These are phyloP conservation scores for Cryomyces minteri DNA, from an alignment of 495 filamentous ascomycete species.

Conservation along the genomic window DNA sequence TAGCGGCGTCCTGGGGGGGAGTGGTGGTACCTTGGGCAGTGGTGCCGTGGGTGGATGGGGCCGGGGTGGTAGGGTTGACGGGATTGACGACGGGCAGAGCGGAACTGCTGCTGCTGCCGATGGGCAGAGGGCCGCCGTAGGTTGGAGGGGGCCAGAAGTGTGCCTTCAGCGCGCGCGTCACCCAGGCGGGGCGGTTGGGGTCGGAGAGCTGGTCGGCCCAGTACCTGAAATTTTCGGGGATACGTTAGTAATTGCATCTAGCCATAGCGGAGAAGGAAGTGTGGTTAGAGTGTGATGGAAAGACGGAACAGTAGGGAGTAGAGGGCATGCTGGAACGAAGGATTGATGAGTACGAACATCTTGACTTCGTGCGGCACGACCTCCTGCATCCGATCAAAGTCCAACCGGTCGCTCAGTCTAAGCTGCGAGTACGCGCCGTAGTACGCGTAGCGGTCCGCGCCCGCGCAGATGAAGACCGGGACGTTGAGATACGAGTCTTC, in stretches of 20 bases:
- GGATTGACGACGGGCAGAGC: no score
- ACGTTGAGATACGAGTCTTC: slow-evolving; percentile 8
- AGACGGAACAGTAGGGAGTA: no score
- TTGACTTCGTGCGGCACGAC: slow-evolving; percentile 14
- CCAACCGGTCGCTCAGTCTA: slow-evolving; percentile 19
- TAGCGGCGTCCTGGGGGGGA: no score
- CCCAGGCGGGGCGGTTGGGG: slow-evolving; percentile 13
- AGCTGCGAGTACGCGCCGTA: slow-evolving; percentile 18
- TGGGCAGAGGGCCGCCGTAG: slow-evolving; percentile 11
- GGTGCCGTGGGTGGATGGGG: no score
- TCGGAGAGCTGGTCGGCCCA: slow-evolving; percentile 15
- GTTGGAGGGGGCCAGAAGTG: slow-evolving; percentile 18
- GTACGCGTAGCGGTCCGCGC: slow-evolving; percentile 12
- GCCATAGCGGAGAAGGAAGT: neutral
- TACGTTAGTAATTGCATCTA: no score
- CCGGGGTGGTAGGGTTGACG: no score
- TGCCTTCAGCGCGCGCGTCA: slow-evolving; percentile 16
- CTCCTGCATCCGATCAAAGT: slow-evolving; percentile 16
- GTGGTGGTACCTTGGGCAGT: no score
- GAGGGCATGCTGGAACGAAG: no score
- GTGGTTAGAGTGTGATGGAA: neutral
- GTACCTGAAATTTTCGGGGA: neutral
- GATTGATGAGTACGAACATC: neutral
- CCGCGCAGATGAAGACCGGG: slow-evolving; percentile 15
- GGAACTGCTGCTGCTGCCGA: no score